Evolutionary conservation across 169 alveolate genomes (phyloP), one percentile per base, ranked within the genome.

Genomic region (Theileria sp.): DNA sequence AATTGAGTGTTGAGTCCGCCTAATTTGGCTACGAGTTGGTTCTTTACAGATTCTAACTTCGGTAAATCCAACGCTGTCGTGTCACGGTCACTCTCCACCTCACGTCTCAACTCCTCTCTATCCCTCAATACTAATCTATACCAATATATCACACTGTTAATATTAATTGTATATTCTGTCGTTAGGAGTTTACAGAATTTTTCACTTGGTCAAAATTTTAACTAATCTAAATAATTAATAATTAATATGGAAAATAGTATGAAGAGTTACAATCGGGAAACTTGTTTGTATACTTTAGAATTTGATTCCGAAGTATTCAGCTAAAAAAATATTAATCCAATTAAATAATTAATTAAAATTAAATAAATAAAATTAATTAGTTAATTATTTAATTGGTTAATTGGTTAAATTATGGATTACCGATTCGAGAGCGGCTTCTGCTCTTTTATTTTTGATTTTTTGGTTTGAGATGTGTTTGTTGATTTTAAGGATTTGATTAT

Each of bases 1-100:
- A 78, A 68, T 49, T 84, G 90, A n/a, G 68, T 64, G 75, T 84
- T 84, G 30, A 84, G 66, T 28, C 87, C 86, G 13, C 90, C 86
- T 21, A 84, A 68, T 28, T 77, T 84, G 0, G 87, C 86, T 58
- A 84, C 83, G 26, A 84, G 74, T 66, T 84, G 90, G 15, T 66
- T 78, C 66, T 77, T 84, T 23, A 84, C 86, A 2, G 67, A 58
- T 60, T 19, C 75, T 19, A 84, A 30, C 65, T 84, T 84, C 56
- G 90, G 90, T 61, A 84, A 61, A 74, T 84, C 86, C 8, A 69
- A 34, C 1, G 21, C 34, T 23, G 64, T 32, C 23, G 74, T 1
- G 12, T 77, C 79, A 6, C 75, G 58, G 26, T 84, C 87, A 36
- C 44, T 12, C 21, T 62, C 83, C 7, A 84, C 50, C 62, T 84